Evolutionary conservation across 441 rosid species (phyloP), one percentile per base, ranked within the genome.

Genomic region (Populus hybrid): DNA sequence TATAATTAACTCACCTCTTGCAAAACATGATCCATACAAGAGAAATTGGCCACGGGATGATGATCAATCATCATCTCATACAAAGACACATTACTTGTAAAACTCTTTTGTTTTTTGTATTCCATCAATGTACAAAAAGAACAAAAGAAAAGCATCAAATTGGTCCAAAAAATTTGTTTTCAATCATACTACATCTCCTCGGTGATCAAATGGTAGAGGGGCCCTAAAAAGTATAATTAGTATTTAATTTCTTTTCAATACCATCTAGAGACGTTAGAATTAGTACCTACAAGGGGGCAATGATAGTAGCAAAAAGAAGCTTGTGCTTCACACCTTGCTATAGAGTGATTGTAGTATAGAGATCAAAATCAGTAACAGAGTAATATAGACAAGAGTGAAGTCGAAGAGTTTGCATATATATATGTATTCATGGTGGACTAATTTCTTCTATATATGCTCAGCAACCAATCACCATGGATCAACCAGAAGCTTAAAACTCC

Each of bases 51-150:
- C 78, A 74, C 70, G 63, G 71, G 70, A 78, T 86, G 77, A 85
- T 84, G 83, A 76, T 79, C 84, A 87, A 84, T 82, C 88, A 83
- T 85, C 78, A 83, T 85, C 78, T 85, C 83, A 83, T 72, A 75
- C 46, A 78, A 76, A 35, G 77, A 81, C 73, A 81, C 53, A 71
- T 83, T 72, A 36, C 79, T 72, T 75, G 72, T 68, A 72, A 79
- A 77, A 40, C 42, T 38, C 14, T 7, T 26, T 36, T 73, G 7
- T 71, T 74, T 46, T 38, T 40, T 40, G 11, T 40, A 68, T 63
- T 65, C 71, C 64, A 75, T 11, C 78, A 72, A 70, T 84, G 73
- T 35, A 83, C 10, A 0, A 73, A 76, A 75, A 66, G 10, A 65
- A 34, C 10, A 36, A 65, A 66, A 28, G 24, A 72, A 63, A 71